A percentile compares a stretch with the other conserved stretches of the same genome.
Evolutionary conservation across 805 yeast genomes (phyloP).

Genomic region (Wickerhamiella sergipiensis): DNA sequence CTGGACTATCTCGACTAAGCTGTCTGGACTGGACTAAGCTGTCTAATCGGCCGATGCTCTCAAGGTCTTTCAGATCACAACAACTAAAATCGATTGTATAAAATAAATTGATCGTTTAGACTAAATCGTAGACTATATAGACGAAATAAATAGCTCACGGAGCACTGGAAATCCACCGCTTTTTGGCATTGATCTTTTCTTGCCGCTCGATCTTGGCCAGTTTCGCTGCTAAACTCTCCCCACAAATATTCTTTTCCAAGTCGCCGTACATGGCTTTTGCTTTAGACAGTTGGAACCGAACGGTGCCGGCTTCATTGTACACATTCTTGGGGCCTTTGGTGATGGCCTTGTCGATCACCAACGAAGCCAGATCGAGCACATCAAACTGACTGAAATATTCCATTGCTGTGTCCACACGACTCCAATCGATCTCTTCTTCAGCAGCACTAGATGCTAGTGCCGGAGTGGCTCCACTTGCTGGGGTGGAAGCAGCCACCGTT

Average conservation of each 20-base stretch:
- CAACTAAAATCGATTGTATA: no score
- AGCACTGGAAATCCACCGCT: constrained; percentile 7
- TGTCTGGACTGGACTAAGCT: no score
- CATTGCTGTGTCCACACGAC: constrained; percentile 15
- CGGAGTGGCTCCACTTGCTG: not conserved
- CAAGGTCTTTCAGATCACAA: no score
- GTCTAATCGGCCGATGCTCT: no score
- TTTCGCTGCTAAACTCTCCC: constrained; percentile 6
- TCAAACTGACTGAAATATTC: constrained; percentile 13
- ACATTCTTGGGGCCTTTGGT: constrained; percentile 18
- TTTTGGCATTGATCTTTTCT: constrained; percentile 10
- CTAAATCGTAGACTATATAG: no score
- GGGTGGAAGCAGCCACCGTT: not conserved
- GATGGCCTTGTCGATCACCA: constrained; percentile 12
- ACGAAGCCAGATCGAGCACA: constrained; percentile 15
- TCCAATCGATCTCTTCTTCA: constrained; percentile 13
- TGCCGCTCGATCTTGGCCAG: constrained; percentile 10
- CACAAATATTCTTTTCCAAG: constrained; percentile 12
- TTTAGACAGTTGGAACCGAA: constrained; percentile 15
- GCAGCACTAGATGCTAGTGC: not conserved
- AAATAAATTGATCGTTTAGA: no score
- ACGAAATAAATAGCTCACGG: no score
- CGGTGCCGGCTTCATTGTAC: constrained; percentile 19
- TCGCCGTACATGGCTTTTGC: constrained; percentile 11
- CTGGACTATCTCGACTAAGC: no score